A percentile compares a stretch with the other conserved stretches of the same genome.
Evolutionary conservation across 495 filamentous ascomycete species (phyloP).

Genomic region (Thozetella sp.): DNA sequence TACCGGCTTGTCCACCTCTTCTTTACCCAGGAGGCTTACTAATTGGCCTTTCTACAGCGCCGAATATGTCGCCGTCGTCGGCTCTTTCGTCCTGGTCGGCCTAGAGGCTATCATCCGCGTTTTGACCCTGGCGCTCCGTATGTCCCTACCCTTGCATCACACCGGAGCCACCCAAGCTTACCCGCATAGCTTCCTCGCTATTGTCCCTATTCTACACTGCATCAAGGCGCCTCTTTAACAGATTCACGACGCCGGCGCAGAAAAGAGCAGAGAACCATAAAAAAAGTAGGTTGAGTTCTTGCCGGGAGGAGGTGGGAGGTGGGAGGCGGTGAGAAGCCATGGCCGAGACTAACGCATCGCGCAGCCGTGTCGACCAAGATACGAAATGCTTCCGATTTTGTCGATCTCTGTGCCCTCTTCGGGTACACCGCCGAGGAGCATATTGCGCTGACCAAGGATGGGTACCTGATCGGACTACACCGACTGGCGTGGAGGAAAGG

Average conservation of each 20-base stretch:
- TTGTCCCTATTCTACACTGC: slow-evolving; percentile 81
- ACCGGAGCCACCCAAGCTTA: slow-evolving; percentile 15
- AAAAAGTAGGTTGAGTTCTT: slow-evolving; percentile 48
- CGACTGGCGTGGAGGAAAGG: slow-evolving; percentile 80
- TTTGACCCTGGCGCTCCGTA: slow-evolving; percentile 89
- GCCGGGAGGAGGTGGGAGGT: background rate
- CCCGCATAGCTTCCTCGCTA: slow-evolving; percentile 66
- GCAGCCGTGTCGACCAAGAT: slow-evolving; percentile 52
- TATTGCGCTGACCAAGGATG: slow-evolving; percentile 90
- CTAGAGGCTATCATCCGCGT: slow-evolving; percentile 81
- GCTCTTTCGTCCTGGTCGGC: slow-evolving; percentile 78
- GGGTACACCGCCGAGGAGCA: slow-evolving; percentile 95
- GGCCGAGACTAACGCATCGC: slow-evolving; percentile 14
- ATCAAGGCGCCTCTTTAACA: slow-evolving; percentile 82
- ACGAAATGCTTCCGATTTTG: slow-evolving; percentile 81
- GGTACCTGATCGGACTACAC: slow-evolving; percentile 91
- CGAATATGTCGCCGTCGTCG: slow-evolving; percentile 85
- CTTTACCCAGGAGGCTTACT: background rate
- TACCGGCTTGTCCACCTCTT: slow-evolving; percentile 10
- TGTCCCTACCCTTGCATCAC: slow-evolving; percentile 25
- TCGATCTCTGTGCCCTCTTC: slow-evolving; percentile 85
- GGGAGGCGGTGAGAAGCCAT: background rate
- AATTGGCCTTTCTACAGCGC: slow-evolving; percentile 38
- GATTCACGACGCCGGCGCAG: slow-evolving; percentile 68
- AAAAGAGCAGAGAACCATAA: slow-evolving; percentile 61